Conservation (phyloP, 805 yeast species). For the Cyberlindnera xishuangbannaensis region DNA sequence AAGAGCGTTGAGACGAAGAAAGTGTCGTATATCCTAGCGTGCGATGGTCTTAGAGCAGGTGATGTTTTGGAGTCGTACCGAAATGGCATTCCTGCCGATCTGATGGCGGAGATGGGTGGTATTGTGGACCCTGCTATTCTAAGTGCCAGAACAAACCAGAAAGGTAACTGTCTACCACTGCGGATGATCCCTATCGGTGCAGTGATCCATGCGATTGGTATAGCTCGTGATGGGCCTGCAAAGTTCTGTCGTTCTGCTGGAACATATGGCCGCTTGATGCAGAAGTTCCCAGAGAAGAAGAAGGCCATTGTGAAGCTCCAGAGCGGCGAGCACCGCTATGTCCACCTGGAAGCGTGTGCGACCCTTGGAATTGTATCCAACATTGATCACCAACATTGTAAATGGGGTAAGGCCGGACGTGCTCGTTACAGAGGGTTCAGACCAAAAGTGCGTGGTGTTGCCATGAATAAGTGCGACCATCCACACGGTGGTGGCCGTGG, state of each 20-base stretch:
- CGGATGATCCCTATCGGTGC: slow-evolving; percentile 94
- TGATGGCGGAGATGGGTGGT: slow-evolving; percentile 83
- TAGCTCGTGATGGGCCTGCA: slow-evolving; percentile 70
- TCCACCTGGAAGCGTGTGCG: slow-evolving; percentile 82
- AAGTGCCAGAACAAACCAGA: slow-evolving; percentile 78
- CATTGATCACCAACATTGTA: slow-evolving; percentile 81
- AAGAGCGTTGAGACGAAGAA: slow-evolving; percentile 57
- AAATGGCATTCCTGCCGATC: slow-evolving; percentile 73
- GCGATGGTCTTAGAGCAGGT: slow-evolving; percentile 90
- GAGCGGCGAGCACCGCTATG: slow-evolving; percentile 92
- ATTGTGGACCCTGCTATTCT: slow-evolving; percentile 86
- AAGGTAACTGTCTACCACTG: slow-evolving; percentile 93
- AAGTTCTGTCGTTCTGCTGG: slow-evolving; percentile 94
- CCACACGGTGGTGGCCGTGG: slow-evolving; percentile 99
- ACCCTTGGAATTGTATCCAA: slow-evolving; percentile 92
- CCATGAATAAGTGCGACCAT: slow-evolving; percentile 96
- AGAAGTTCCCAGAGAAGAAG: slow-evolving; percentile 64
- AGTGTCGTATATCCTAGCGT: slow-evolving; percentile 78
- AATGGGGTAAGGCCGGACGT: slow-evolving; percentile 96
- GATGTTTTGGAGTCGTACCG: slow-evolving; percentile 88
- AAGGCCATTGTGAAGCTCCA: slow-evolving; percentile 77
- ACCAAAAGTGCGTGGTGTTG: slow-evolving; percentile 96
- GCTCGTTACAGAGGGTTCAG: slow-evolving; percentile 87
- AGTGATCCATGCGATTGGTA: slow-evolving; percentile 81
- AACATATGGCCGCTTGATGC: slow-evolving; percentile 80